Evolutionary conservation across 1,139 yeast species (phyloP).

Genomic region (Zygoascus hellenicus): DNA sequence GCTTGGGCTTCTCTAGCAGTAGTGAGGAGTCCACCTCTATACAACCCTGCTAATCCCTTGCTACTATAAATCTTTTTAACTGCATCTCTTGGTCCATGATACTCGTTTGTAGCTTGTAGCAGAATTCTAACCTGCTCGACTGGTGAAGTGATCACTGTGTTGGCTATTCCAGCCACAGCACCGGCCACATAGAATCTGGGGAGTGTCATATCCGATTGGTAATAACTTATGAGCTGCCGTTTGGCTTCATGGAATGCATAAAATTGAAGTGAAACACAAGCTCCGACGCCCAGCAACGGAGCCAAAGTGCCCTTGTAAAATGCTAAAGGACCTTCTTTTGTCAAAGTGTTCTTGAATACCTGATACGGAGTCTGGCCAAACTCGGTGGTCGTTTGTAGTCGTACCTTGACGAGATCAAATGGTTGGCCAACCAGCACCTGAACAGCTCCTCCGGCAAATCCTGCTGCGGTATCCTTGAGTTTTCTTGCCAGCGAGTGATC

Average conservation of each 20-base stretch:
- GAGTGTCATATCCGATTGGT: slow-evolving; percentile 40
- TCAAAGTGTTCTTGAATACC: slow-evolving; percentile 49
- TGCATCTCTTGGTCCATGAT: slow-evolving; percentile 45
- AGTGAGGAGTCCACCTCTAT: slow-evolving; percentile 58
- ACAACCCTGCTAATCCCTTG: slow-evolving; percentile 53
- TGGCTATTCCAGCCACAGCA: slow-evolving; percentile 71
- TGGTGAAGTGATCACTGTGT: slow-evolving; percentile 65
- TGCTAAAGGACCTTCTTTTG: slow-evolving; percentile 67
- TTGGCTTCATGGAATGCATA: slow-evolving; percentile 75
- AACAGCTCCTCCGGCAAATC: slow-evolving; percentile 51
- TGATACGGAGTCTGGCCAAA: slow-evolving; percentile 42
- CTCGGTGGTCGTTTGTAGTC: slow-evolving; percentile 52
- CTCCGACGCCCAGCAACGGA: slow-evolving; percentile 90
- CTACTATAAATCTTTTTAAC: slow-evolving; percentile 41
- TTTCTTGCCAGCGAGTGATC: slow-evolving; percentile 54
- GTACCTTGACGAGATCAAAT: slow-evolving; percentile 61
- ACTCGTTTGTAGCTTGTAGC: slow-evolving; percentile 42
- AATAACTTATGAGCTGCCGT: slow-evolving; percentile 42
- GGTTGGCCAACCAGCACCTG: slow-evolving; percentile 76
- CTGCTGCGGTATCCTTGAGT: slow-evolving; percentile 50
- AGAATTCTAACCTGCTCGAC: slow-evolving; percentile 72
- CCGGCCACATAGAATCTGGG: slow-evolving; percentile 69
- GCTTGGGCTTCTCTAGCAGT: slow-evolving; percentile 67
- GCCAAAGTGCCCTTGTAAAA: slow-evolving; percentile 86
- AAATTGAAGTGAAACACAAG: slow-evolving; percentile 80